Conservation (phyloP, 495 filamentous ascomycete genomes). For the Pyronema domesticum region DNA sequence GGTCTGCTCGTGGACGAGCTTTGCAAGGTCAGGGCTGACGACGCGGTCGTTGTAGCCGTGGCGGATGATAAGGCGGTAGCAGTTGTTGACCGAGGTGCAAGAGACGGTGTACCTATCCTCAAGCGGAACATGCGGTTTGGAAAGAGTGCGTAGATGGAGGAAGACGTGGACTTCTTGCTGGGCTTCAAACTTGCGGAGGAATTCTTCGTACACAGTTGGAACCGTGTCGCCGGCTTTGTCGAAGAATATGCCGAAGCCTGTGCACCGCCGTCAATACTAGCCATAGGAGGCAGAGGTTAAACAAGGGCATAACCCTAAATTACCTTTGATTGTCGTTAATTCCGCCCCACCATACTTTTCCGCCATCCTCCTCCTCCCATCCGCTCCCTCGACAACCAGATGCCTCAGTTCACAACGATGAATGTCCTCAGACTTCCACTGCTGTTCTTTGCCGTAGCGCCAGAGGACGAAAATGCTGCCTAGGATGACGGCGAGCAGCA, state of each 20-base stretch:
- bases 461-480: slow-evolving; percentile 46
- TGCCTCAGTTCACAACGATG: slow-evolving; percentile 7
- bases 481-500: slow-evolving; percentile 41
- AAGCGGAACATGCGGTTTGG: slow-evolving; percentile 25
- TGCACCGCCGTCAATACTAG: background rate
- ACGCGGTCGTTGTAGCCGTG: slow-evolving; percentile 56
- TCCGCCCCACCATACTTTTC: slow-evolving; percentile 9
- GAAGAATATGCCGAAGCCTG: slow-evolving; percentile 45
- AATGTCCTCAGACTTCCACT: slow-evolving; percentile 46
- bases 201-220: slow-evolving; percentile 46
- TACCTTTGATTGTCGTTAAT: slow-evolving; percentile 11
- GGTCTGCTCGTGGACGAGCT: slow-evolving; percentile 29
- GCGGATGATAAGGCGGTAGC: slow-evolving; percentile 47
- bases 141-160: slow-evolving; percentile 44
- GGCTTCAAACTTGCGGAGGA: slow-evolving; percentile 42
- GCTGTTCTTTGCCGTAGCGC: slow-evolving; percentile 57
- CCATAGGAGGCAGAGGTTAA: too few species aligned
- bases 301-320: too few species aligned
- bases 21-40: slow-evolving; percentile 42
- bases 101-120: slow-evolving; percentile 34
- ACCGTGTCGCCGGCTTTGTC: slow-evolving; percentile 42
- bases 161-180: slow-evolving; percentile 41
- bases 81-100: slow-evolving; percentile 34
- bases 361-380: slow-evolving; percentile 16
- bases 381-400: slow-evolving; percentile 26